phyloP scores from a whole-genome alignment of 73 alveolate species.

The Tetrahymena elliotti region DNA sequence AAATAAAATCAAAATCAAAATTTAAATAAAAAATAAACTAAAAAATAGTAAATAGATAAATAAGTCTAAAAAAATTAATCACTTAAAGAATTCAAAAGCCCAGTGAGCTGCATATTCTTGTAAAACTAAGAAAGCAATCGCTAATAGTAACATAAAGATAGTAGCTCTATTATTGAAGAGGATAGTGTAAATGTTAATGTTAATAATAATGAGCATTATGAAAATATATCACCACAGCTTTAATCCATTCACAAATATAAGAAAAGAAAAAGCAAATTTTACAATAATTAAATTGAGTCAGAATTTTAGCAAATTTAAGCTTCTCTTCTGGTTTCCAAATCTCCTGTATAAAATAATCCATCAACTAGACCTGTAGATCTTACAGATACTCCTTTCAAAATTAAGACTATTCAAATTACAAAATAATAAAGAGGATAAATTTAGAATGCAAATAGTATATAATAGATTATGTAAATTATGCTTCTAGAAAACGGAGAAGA shows the following conservation, averaged over 20 bases:
- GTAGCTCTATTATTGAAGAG: background rate
- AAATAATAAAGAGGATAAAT: background rate
- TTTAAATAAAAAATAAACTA: background rate
- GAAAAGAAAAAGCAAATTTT: background rate
- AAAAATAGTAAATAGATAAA: background rate
- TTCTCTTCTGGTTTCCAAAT: background rate
- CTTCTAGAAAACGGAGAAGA: background rate
- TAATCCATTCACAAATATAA: background rate
- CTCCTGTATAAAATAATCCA: background rate
- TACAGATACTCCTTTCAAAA: background rate
- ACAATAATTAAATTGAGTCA: background rate
- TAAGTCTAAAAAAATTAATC: background rate
- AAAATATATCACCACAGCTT: background rate
- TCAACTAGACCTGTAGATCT: background rate
- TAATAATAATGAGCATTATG: background rate
- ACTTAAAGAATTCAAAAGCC: background rate
- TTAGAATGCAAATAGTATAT: background rate
- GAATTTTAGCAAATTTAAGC: too few species aligned
- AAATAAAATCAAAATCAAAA: background rate
- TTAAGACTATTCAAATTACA: background rate
- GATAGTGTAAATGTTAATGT: background rate
- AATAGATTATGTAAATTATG: background rate
- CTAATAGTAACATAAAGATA: too few species aligned
- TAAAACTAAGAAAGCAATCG: background rate
- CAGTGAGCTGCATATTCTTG: background rate